A percentile compares a stretch with the other conserved stretches of the same genome.
Conservation (phyloP, 2,329 filamentous ascomycete species). For the Chalaropsis thielavioides region DNA sequence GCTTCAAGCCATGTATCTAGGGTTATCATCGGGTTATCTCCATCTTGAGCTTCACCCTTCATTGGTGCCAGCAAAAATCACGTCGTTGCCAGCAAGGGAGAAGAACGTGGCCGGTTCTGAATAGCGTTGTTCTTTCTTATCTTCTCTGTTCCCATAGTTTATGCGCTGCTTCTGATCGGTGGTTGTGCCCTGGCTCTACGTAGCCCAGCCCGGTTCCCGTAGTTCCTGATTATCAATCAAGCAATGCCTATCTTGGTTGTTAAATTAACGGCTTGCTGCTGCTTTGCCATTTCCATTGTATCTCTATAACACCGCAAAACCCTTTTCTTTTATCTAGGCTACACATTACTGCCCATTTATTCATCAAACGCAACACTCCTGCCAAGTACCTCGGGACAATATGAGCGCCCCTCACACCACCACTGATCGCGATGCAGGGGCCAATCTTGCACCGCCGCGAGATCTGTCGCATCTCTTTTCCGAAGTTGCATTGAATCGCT, state of each 20-base stretch:
- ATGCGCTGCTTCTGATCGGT: not conserved
- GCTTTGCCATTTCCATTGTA: slow-evolving; percentile 7
- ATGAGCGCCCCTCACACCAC: not conserved
- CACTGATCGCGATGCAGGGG: not conserved
- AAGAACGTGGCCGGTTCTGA: too few relatives aligned
- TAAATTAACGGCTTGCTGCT: not conserved
- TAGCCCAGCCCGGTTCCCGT: not conserved
- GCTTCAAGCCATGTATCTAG: not conserved
- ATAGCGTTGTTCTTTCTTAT: not conserved
- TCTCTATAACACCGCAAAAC: not conserved
- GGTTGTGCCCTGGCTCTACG: not conserved
- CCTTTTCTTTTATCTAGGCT: not conserved
- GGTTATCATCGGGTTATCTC: not conserved
- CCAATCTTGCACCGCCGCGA: slow-evolving; percentile 34
- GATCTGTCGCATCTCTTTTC: slow-evolving; percentile 74
- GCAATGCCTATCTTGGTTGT: not conserved
- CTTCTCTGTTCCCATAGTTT: not conserved
- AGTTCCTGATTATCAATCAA: slow-evolving; percentile 17
- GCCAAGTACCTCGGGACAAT: not conserved
- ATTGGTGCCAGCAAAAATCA: slow-evolving; percentile 8
- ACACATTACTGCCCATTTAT: too few relatives aligned
- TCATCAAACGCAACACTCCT: not conserved
- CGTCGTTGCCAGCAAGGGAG: not conserved
- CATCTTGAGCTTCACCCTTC: not conserved
- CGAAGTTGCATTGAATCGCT: slow-evolving; percentile 48